Base-by-base conservation (phyloP, 768 basidiomycete genomes). In the Baorangia bicolor region DNA sequence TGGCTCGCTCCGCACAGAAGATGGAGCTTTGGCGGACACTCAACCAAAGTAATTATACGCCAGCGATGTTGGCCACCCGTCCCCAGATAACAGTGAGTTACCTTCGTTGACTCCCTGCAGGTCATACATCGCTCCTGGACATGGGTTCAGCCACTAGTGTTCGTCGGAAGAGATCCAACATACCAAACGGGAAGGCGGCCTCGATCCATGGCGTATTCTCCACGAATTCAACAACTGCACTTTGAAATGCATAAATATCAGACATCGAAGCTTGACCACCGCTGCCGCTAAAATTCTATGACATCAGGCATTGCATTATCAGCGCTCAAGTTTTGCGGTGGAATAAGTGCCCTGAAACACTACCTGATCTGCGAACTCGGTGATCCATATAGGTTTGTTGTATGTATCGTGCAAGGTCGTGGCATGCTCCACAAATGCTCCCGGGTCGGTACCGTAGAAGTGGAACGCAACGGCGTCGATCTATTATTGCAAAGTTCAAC, bases 311-410 rank as follows among this genome's bases (percentile, higher is more conserved):
- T 28, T 11, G 16, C 10, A 39, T 6, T 0, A 28, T 58, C 53
- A 25, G 38, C 49, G 31, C 37, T 42, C 30, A 5, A 25, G 40
- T 16, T 45, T 43, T 40, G 40, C 49, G 16, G 53, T 31, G 13
- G 13, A 11, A 31, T 3, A 14, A 35, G 21, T 20, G 31, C 47
- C 23, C 11, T 5, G 7, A 20, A 39, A 30, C 55, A 62, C 18
- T 55, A 82, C 88, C 74, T 84, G 77, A 74, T 85, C 87, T 51
- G 89, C 90, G 55, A 82, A 86, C 63, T 92, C 91, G 5, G 89
- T 87, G 59, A 86, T 65, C 78, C 79, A 83, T 63, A 92, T 73
- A 28, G 71, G 69, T 53, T 65, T 62, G 16, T 65, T 56, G 63
- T 83, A 86, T 9, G 74, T 70, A 39, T 68, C 60, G 65, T 89